A percentile compares a stretch with the other conserved stretches of the same genome.
phyloP scores from a whole-genome alignment of 1,284 basidiomycete species.

The Vanrija pseudolonga region DNA sequence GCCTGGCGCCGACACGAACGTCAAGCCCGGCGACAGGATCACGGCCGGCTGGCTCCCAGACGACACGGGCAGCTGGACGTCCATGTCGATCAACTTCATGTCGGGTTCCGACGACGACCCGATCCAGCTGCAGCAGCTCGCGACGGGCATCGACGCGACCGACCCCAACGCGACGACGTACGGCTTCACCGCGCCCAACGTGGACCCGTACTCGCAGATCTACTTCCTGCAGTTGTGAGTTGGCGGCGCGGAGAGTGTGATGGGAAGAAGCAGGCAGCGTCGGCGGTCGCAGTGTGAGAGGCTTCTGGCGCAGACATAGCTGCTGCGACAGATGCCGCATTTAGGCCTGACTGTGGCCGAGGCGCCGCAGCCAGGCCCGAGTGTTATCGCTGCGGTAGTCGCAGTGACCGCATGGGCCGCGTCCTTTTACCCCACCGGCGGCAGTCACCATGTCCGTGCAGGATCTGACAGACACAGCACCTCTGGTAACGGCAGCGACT shows the following conservation, averaged over 20 bases:
- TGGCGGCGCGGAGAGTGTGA: too few relatives aligned
- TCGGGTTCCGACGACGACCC: slow-evolving; percentile 42
- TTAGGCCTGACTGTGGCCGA: neutral
- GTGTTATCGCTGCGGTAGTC: too few relatives aligned
- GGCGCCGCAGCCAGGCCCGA: too few relatives aligned
- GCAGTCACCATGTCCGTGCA: too few relatives aligned
- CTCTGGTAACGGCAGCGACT: too few relatives aligned
- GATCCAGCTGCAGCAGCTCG: slow-evolving; percentile 25
- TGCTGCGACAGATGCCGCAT: neutral
- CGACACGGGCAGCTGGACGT: slow-evolving; percentile 46
- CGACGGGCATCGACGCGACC: slow-evolving; percentile 37
- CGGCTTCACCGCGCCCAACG: slow-evolving; percentile 37
- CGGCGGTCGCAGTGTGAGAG: too few relatives aligned
- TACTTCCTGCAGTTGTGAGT: slow-evolving; percentile 50
- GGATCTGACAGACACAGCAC: too few relatives aligned
- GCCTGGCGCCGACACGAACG: slow-evolving; percentile 38
- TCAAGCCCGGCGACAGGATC: slow-evolving; percentile 37
- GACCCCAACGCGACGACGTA: slow-evolving; percentile 25
- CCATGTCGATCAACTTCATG: slow-evolving; percentile 46
- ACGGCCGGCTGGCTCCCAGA: slow-evolving; percentile 45
- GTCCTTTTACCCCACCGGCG: too few relatives aligned
- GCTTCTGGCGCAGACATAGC: too few relatives aligned
- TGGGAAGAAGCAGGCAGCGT: too few relatives aligned
- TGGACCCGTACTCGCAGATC: slow-evolving; percentile 48
- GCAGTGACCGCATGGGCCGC: too few relatives aligned